A percentile compares a stretch with the other conserved stretches of the same genome.
phyloP scores from a whole-genome alignment of 805 yeast species.

The Barnettozyma pratensis region DNA sequence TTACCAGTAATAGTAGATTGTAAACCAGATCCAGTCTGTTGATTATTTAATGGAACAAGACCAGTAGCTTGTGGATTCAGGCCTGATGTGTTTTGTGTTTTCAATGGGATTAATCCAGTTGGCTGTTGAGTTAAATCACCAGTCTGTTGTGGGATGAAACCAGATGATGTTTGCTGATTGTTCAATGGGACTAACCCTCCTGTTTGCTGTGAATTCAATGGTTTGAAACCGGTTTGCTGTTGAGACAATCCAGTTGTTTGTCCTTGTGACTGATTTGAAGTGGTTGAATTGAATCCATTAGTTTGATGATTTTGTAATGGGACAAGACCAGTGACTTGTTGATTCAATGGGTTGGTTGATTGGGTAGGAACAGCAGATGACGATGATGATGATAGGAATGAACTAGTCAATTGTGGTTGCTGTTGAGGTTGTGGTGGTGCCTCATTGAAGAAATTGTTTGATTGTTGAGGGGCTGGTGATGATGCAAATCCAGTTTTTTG shows the following conservation, averaged over 20 bases:
- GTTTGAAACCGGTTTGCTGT: slow-evolving; percentile 14
- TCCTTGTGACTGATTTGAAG: background rate
- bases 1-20: slow-evolving; percentile 27
- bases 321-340: slow-evolving; percentile 15
- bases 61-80: slow-evolving; percentile 64
- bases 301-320: background rate
- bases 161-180: slow-evolving; percentile 20
- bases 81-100: background rate
- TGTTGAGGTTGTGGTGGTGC: slow-evolving; percentile 24
- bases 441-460: no score
- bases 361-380: slow-evolving; percentile 1
- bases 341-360: slow-evolving; percentile 23
- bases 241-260: slow-evolving; percentile 6
- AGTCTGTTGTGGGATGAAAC: background rate
- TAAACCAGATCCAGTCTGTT: slow-evolving; percentile 13
- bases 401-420: slow-evolving; percentile 9
- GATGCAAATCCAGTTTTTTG: slow-evolving; percentile 52
- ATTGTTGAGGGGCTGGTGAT: slow-evolving; percentile 28
- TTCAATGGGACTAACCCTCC: slow-evolving; percentile 24
- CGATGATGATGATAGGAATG: slow-evolving; percentile 1
- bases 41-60: slow-evolving; percentile 35
- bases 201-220: slow-evolving; percentile 33
- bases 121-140: slow-evolving; percentile 46
- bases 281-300: background rate
- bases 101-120: slow-evolving; percentile 43